Percentiles rank a stretch among this genome's conserved stretches.
phyloP scores from a whole-genome alignment of 805 yeast species.

The Komagataella populi region DNA sequence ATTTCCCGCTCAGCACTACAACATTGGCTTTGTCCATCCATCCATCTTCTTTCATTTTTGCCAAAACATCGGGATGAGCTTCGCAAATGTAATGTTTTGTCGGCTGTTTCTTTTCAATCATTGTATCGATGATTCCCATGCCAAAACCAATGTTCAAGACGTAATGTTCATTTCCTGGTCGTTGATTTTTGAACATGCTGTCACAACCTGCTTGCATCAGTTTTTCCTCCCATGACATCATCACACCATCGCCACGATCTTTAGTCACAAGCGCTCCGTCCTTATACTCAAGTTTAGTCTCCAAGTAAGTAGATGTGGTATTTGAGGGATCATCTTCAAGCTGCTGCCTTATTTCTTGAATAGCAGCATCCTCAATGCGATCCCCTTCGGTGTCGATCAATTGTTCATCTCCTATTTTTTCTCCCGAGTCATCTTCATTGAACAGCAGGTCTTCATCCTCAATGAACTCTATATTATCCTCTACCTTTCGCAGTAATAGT shows the following conservation, averaged over 20 bases:
- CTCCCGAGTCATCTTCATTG: conserved; percentile 5
- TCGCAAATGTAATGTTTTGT: conserved; percentile 78
- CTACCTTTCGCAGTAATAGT: conserved; percentile 57
- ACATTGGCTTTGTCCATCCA: conserved; percentile 74
- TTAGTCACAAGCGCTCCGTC: conserved; percentile 62
- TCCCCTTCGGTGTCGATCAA: conserved; percentile 1
- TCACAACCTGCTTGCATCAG: conserved; percentile 76
- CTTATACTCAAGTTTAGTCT: conserved; percentile 52
- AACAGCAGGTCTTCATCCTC: conserved; percentile 18
- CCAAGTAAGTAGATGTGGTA: conserved; percentile 49
- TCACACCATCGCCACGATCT: conserved; percentile 74
- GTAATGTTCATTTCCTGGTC: conserved; percentile 21
- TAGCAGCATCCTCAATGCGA: conserved; percentile 5
- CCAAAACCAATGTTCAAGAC: conserved; percentile 89
- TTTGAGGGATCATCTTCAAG: conserved; percentile 41
- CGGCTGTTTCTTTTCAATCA: conserved; percentile 48
- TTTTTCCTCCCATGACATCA: conserved; percentile 93
- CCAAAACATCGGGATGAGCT: conserved; percentile 86
- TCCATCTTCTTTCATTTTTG: conserved; percentile 55
- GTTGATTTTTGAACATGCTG: conserved; percentile 40
- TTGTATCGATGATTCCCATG: conserved; percentile 86
- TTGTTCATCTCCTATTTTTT: background rate
- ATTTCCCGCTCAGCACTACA: conserved; percentile 69
- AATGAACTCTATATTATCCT: conserved; percentile 54
- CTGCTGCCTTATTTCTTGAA: conserved; percentile 6